Evolutionary conservation across 1,139 yeast species (phyloP).

Genomic region (Blastobotrys capitulatus): DNA sequence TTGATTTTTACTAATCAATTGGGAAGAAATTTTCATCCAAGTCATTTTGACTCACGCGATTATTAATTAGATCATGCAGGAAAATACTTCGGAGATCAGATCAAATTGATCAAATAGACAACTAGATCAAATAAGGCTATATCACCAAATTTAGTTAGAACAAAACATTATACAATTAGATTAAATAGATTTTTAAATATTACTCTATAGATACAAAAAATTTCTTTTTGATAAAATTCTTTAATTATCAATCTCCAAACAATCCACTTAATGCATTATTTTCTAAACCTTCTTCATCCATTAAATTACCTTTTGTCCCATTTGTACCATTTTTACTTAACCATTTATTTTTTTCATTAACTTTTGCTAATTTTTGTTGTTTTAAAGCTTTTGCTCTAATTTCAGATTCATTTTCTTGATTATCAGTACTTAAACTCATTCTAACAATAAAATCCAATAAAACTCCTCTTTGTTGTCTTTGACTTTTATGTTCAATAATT

Average conservation of each 20-base stretch:
- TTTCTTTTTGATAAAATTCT: no score
- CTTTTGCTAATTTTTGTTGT: constrained; percentile 36
- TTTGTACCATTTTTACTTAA: constrained; percentile 42
- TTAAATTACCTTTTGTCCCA: constrained; percentile 43
- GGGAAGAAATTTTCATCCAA: no score
- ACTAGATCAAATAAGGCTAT: no score
- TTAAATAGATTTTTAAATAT: no score
- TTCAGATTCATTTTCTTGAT: constrained; percentile 29
- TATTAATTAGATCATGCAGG: no score
- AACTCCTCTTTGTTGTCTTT: constrained; percentile 70
- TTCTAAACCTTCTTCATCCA: constrained; percentile 44
- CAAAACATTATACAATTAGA: no score
- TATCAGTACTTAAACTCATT: constrained; percentile 29
- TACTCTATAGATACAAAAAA: no score
- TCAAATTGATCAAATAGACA: no score
- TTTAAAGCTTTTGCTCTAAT: constrained; percentile 38
- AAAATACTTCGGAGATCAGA: no score
- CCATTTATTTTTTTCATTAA: constrained; percentile 18
- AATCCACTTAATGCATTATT: constrained; percentile 16
- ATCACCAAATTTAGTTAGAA: no score
- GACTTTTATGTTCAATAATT: constrained; percentile 54
- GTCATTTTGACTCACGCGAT: no score
- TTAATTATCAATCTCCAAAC: constrained; percentile 15
- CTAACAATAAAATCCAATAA: constrained; percentile 56
- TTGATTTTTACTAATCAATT: background rate